phyloP scores from a whole-genome alignment of 352 stramenopile species.

The Salisapilia sapeloensis region DNA sequence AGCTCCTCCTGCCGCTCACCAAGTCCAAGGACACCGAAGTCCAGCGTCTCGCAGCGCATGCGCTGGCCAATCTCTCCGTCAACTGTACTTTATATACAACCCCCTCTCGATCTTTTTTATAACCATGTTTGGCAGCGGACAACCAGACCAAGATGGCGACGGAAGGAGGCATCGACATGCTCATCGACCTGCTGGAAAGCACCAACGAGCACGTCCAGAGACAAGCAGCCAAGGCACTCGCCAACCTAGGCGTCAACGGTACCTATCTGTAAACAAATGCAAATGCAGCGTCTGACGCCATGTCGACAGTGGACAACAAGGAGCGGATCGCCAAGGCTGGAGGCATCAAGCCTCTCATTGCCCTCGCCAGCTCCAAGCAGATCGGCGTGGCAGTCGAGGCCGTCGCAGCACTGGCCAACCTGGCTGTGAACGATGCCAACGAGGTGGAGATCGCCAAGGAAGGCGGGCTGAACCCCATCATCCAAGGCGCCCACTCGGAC shows the following conservation, averaged over 20 bases:
- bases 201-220: conserved; percentile 81
- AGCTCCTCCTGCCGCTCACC: conserved; percentile 86
- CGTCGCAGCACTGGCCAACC: conserved; percentile 87
- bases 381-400: conserved; percentile 81
- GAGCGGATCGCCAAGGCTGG: conserved; percentile 81
- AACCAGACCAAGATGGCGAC: conserved; percentile 90
- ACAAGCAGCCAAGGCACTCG: conserved; percentile 87
- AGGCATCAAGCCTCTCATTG: conserved; percentile 78
- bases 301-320: conserved; percentile 80
- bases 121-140: conserved; percentile 67
- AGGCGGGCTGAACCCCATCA: conserved; percentile 82
- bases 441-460: conserved; percentile 82
- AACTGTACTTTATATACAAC: conserved; percentile 39
- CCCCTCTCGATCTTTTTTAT: not conserved
- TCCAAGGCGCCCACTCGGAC: conserved; percentile 61
- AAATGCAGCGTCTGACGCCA: not conserved
- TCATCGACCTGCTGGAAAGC: conserved; percentile 81
- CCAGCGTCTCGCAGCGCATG: conserved; percentile 85
- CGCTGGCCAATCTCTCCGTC: conserved; percentile 88
- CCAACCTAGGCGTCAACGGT: conserved; percentile 87
- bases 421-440: conserved; percentile 90
- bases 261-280: too few relatives aligned
- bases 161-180: conserved; percentile 87
- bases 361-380: conserved; percentile 62
- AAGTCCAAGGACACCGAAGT: conserved; percentile 87